Conservation (phyloP, 805 yeast genomes). For the Schwanniomyces polymorphus region DNA sequence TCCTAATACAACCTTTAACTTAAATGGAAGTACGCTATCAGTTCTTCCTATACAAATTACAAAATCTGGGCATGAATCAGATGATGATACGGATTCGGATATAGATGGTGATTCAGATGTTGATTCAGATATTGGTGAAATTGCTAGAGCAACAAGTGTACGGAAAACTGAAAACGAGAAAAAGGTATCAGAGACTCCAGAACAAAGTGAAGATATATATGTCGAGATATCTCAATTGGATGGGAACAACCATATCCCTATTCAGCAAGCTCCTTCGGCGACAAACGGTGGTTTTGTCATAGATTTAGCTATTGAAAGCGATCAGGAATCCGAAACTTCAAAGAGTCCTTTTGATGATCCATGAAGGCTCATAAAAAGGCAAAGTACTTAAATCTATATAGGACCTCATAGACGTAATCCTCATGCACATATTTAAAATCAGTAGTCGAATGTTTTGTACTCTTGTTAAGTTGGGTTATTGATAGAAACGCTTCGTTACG, state of each 20-base stretch:
- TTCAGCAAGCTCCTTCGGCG: neutral
- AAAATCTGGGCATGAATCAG: neutral
- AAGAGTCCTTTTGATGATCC: neutral
- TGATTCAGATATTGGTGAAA: slow-evolving; percentile 48
- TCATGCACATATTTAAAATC: neutral
- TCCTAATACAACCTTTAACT: slow-evolving; percentile 1
- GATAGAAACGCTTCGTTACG: no score
- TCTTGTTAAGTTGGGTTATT: no score
- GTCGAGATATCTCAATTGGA: neutral
- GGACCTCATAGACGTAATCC: neutral
- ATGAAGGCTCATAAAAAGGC: neutral
- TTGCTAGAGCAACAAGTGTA: slow-evolving; percentile 40
- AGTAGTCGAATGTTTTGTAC: no score
- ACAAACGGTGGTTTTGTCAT: neutral
- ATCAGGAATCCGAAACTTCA: neutral
- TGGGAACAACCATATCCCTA: neutral
- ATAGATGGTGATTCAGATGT: slow-evolving; percentile 37
- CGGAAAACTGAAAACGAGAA: slow-evolving; percentile 8
- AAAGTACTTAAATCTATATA: neutral
- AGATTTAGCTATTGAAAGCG: neutral
- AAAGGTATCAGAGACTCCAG: neutral
- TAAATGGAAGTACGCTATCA: slow-evolving; percentile 1
- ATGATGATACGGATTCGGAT: slow-evolving; percentile 12
- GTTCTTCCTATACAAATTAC: neutral
- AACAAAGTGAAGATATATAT: neutral